phyloP scores from a whole-genome alignment of 352 stramenopile genomes.

The Pythium aphanidermatum region DNA sequence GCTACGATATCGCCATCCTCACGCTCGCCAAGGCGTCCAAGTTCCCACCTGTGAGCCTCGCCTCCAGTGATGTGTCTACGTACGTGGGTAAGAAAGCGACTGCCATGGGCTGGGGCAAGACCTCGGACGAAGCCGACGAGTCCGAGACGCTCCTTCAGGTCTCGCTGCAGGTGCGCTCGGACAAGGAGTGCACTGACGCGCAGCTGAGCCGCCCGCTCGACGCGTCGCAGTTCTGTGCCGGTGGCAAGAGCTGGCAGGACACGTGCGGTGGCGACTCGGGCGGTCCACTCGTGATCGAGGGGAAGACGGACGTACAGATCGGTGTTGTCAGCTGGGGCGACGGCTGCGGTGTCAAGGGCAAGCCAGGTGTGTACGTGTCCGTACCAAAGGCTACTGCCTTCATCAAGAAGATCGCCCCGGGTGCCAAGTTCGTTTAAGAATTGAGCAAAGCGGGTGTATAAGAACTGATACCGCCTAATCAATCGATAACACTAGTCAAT shows the following conservation, averaged over 20 bases:
- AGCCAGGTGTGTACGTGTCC: constrained; percentile 23
- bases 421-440: background rate
- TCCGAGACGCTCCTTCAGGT: constrained; percentile 2
- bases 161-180: background rate
- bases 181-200: constrained; percentile 1
- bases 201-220: background rate
- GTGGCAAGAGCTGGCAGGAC: constrained; percentile 6
- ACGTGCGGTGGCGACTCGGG: constrained; percentile 18
- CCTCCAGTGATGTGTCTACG: background rate
- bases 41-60: constrained; percentile 1
- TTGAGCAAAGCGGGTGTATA: too few relatives aligned
- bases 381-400: constrained; percentile 4
- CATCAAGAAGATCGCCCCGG: constrained; percentile 9
- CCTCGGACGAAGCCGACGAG: background rate
- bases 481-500: too few relatives aligned
- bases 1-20: constrained; percentile 1
- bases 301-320: constrained; percentile 20
- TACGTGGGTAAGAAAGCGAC: background rate
- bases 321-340: constrained; percentile 35
- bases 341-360: constrained; percentile 16
- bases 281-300: constrained; percentile 5
- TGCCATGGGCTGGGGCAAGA: constrained; percentile 2
- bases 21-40: background rate
- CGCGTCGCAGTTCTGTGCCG: constrained; percentile 5
- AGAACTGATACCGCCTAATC: too few relatives aligned